Evolutionary conservation across 768 basidiomycete genomes (phyloP), one percentile per base, ranked within the genome.

Genomic region (Auricularia auricula-judae): DNA sequence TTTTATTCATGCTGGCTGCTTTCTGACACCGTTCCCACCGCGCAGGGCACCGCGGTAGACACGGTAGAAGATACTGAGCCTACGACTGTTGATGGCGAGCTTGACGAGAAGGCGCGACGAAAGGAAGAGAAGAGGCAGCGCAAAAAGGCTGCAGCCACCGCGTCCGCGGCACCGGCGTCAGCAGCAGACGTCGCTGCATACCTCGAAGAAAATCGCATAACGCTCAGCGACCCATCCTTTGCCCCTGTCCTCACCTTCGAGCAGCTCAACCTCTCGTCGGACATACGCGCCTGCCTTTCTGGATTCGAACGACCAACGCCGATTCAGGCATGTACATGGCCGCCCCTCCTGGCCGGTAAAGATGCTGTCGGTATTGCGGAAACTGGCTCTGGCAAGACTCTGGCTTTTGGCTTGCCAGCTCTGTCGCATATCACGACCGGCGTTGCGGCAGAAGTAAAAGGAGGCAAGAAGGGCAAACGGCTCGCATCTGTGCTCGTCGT

Each of bases 321-420:
- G 0, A 93, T 99, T 63, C 97, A 99, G 72, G 88, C 93, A 4
- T 96, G 92, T 69, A 85, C 94, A 12, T 98, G 95, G 95, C 93
- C 95, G 2, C 86, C 90, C 39, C 86, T 91, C 4, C 77, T 98
- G 33, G 78, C 82, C 29, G 89, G 89, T 0, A 79, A 79, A n/a
- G 91, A 98, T 73, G 91, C 96, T 0, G 87, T 98, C 36, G 96
- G 96, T 61, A 92, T 98, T 66, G 95, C 96, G 5, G 95, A 98
- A 79, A 98, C 96, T 2, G 96, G 96, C 69, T 91, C 86, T 87
- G 97, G 97, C 14, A 99, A 99, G 78, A 99, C 97, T 0, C 82
- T 98, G 16, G 91, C 93, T 1, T 99, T 99, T 71, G 95, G 93
- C 47, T 85, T 98, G 51, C 97, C 97, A 11, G 94, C 92, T 2